Evolutionary conservation across 2,329 filamentous ascomycete genomes (phyloP), one percentile per base, ranked within the genome.

Genomic region (Aureobasidium uvarum): DNA sequence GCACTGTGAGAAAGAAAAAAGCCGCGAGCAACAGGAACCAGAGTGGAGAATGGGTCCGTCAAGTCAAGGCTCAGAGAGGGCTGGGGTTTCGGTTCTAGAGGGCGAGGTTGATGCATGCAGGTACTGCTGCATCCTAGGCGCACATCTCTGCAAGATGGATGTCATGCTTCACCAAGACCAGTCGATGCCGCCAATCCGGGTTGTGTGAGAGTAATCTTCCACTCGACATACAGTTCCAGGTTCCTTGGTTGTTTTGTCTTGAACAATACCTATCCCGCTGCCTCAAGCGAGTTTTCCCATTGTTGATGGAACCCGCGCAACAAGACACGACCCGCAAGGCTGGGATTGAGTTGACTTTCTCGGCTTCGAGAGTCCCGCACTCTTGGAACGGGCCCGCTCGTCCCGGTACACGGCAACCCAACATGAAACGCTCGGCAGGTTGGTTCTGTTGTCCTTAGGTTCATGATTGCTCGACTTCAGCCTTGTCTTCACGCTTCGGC

Each of bases 71-170:
- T 62, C 46, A 20, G 54, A 62, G 60, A 54, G 60, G 60, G 60
- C 60, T 63, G 60, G 60, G 60, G 45, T 52, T 13, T 54, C 48
- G 60, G 58, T 33, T 63, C 60, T 63, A 52, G 50, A 63, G 60
- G 43, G 60, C 60, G 60, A 63, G 60, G 60, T 63, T 43, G 60
- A 63, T 63, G 60, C 60, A 63, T 63, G 60, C 43, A 63, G 41
- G 56, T 60, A 60, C 48, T 63, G 59, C 48, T 63, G 59, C 60
- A 63, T 31, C 48, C 48, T 45, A 62, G 60, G n/a, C 25, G 60
- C 48, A 45, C 60, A 63, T 63, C 60, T 54, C 60, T 63, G 60
- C 60, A 63, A 54, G 46, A 43, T 63, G 60, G 48, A 63, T 63
- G 60, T 63, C 60, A 63, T 63, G 60, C 60, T 63, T 54, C 46